Evolutionary conservation across 192 early-diverging fungal genomes (phyloP).

Genomic region (Thamnidium elegans): DNA sequence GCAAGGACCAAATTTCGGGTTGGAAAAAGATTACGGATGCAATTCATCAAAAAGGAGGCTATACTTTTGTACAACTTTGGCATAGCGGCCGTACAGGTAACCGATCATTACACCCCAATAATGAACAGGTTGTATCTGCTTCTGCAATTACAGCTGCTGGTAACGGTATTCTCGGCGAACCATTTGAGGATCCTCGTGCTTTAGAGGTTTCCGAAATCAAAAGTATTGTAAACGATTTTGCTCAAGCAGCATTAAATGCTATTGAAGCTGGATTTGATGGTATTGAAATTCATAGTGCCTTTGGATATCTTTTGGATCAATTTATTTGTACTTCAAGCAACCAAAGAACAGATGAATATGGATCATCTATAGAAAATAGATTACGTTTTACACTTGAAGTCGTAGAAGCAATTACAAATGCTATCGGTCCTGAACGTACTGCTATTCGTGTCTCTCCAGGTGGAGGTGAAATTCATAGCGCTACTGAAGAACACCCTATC

Average conservation of each 20-base stretch:
- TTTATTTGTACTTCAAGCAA: conserved; percentile 83
- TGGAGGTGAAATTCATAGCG: conserved; percentile 22
- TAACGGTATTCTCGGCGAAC: background rate
- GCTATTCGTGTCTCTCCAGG: conserved; percentile 36
- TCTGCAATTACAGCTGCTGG: conserved; percentile 20
- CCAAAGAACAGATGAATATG: conserved; percentile 57
- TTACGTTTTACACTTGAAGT: conserved; percentile 30
- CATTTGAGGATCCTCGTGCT: conserved; percentile 17
- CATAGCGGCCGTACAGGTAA: conserved; percentile 20
- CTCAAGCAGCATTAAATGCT: conserved; percentile 61
- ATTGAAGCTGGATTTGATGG: conserved; percentile 81
- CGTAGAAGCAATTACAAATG: conserved; percentile 16
- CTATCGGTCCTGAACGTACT: conserved; percentile 31
- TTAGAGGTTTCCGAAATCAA: conserved; percentile 17
- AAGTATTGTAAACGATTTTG: background rate
- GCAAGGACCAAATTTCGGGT: conserved; percentile 34
- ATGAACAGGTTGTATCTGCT: conserved; percentile 18
- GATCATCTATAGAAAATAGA: conserved; percentile 23
- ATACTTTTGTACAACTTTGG: conserved; percentile 58
- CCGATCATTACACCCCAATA: conserved; percentile 1
- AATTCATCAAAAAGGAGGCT: conserved; percentile 51
- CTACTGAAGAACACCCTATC: conserved; percentile 12
- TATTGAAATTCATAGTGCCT: conserved; percentile 85
- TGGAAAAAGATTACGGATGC: conserved; percentile 56
- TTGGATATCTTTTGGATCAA: conserved; percentile 85